Conservation (phyloP, 2,329 filamentous ascomycete genomes). For the Fusarium mangiferae region DNA sequence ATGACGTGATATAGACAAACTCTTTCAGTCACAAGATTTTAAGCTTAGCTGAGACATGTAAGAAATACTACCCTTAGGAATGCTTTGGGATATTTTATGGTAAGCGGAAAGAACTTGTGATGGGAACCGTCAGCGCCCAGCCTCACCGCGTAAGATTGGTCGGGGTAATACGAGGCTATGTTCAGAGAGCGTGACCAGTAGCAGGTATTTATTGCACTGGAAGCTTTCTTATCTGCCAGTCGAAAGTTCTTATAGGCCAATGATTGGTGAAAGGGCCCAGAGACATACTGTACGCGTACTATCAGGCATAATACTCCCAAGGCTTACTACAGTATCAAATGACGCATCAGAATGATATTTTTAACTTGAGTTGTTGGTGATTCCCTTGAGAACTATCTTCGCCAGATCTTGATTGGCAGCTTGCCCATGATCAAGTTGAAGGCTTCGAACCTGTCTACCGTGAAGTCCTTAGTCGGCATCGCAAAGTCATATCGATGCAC, state of each 20-base stretch:
- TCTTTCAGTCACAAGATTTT: background rate
- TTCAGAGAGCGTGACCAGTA: background rate
- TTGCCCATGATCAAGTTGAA: constrained; percentile 7
- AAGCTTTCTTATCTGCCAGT: background rate
- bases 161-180: background rate
- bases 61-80: background rate
- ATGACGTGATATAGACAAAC: background rate
- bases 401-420: background rate
- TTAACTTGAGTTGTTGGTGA: background rate
- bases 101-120: background rate
- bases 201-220: fast-evolving
- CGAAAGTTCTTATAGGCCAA: no score
- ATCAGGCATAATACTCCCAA: background rate
- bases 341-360: background rate
- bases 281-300: background rate
- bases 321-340: no score
- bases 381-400: background rate
- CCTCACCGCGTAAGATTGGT: background rate
- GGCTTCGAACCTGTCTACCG: background rate
- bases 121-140: background rate
- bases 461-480: constrained; percentile 1
- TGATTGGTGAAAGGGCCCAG: background rate
- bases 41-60: constrained; percentile 12
- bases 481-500: constrained; percentile 56
- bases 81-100: background rate